phyloP scores from a whole-genome alignment of 352 stramenopile genomes.

The Phytophthora fragariae region DNA sequence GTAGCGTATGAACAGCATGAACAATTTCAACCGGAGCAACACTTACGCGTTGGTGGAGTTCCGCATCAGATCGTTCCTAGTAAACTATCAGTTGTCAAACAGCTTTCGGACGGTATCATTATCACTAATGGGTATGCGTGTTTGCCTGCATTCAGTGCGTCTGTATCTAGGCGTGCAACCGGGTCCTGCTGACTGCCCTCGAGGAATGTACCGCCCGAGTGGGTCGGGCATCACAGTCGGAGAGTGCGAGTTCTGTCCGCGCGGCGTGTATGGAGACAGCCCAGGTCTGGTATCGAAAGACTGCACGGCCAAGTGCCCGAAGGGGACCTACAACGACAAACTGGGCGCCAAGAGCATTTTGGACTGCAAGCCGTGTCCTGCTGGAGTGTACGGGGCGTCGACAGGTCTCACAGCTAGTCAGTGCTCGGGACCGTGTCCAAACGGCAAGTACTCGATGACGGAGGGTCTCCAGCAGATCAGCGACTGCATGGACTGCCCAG shows the following conservation, averaged over 20 bases:
- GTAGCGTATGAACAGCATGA: slow-evolving; percentile 7
- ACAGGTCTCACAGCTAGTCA: slow-evolving; percentile 60
- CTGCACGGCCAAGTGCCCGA: slow-evolving; percentile 76
- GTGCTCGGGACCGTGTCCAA: slow-evolving; percentile 70
- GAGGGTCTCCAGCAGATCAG: slow-evolving; percentile 59
- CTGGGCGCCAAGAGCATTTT: slow-evolving; percentile 63
- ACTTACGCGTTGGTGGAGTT: slow-evolving; percentile 22
- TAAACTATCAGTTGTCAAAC: background rate
- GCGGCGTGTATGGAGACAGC: slow-evolving; percentile 79
- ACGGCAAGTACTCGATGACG: slow-evolving; percentile 74
- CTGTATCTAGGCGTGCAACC: slow-evolving; percentile 69
- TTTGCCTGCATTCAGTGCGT: slow-evolving; percentile 37
- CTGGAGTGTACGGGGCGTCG: slow-evolving; percentile 65
- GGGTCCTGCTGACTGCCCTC: slow-evolving; percentile 49
- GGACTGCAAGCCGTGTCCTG: slow-evolving; percentile 69
- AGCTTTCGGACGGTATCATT: background rate
- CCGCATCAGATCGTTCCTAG: slow-evolving; percentile 21
- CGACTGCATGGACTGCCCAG: slow-evolving; percentile 67
- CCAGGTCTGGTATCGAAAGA: slow-evolving; percentile 64
- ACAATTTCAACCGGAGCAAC: background rate
- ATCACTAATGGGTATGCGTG: background rate
- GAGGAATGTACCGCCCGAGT: slow-evolving; percentile 70
- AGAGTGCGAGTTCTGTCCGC: slow-evolving; percentile 79
- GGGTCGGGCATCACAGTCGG: slow-evolving; percentile 52
- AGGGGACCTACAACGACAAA: slow-evolving; percentile 76